A percentile compares a stretch with the other conserved stretches of the same genome.
Evolutionary conservation across 1,139 yeast species (phyloP).

Genomic region (Suhomyces anneliseae): DNA sequence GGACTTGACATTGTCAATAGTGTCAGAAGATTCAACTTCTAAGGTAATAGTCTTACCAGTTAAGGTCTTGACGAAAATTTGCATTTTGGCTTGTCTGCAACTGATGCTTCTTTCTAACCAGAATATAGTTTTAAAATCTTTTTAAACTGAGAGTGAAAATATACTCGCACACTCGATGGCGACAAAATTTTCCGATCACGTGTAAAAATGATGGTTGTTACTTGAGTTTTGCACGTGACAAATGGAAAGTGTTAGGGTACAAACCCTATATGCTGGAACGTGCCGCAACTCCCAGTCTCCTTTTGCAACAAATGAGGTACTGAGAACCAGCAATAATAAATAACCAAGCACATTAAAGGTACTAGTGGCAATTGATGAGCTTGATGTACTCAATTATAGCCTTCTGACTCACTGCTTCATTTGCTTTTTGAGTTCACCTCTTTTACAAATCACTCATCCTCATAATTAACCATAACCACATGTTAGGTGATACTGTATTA

Average conservation of each 20-base stretch:
- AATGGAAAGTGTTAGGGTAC: background rate
- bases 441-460: no score
- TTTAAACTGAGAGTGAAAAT: background rate
- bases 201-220: background rate
- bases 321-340: background rate
- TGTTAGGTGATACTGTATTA: constrained; percentile 7
- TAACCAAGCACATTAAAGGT: background rate
- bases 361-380: no score
- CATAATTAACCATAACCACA: background rate
- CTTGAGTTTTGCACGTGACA: background rate
- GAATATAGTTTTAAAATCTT: constrained; percentile 13
- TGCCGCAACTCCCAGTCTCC: background rate
- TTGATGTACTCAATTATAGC: no score
- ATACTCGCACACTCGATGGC: background rate
- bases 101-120: constrained; percentile 55
- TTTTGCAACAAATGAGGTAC: background rate
- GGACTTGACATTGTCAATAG: constrained; percentile 98
- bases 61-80: constrained; percentile 97
- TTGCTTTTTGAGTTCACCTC: no score
- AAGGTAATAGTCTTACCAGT: constrained; percentile 99
- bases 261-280: background rate
- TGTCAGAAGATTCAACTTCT: constrained; percentile 98
- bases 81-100: constrained; percentile 72
- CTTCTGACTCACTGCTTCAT: no score
- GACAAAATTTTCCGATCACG: constrained; percentile 1